Percentiles rank a stretch among this genome's conserved stretches.
Conservation (phyloP, 148 eudicot genomes). For the Fagopyrum tataricum region DNA sequence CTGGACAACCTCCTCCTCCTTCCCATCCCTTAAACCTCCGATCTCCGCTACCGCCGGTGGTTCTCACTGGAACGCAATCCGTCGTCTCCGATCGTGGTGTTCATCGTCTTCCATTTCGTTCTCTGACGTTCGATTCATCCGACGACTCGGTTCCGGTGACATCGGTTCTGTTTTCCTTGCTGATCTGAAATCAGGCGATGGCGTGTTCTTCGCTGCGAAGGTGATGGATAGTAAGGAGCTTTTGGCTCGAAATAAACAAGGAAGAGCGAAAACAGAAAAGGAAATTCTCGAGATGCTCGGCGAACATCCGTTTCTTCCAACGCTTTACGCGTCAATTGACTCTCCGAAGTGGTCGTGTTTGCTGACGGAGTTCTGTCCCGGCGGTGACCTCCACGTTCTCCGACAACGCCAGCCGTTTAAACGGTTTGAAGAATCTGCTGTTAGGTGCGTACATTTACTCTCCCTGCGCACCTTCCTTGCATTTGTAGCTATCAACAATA, state of each 20-base stretch:
- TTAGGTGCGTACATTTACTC: constrained; percentile 45
- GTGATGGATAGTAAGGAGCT: constrained; percentile 81
- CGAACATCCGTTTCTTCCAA: constrained; percentile 85
- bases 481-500: neutral
- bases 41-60: constrained; percentile 27
- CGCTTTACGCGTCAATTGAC: constrained; percentile 53
- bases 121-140: constrained; percentile 66
- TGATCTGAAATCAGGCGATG: constrained; percentile 43
- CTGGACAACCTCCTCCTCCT: constrained; percentile 42
- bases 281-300: constrained; percentile 60
- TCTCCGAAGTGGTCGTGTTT: constrained; percentile 70
- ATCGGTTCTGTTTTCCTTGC: constrained; percentile 83
- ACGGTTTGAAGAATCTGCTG: constrained; percentile 77
- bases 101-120: constrained; percentile 25
- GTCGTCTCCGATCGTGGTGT: constrained; percentile 22
- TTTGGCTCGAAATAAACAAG: constrained; percentile 59
- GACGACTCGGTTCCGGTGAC: constrained; percentile 83
- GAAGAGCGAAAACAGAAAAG: constrained; percentile 58
- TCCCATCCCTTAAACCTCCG: constrained; percentile 17
- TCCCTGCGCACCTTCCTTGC: neutral
- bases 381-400: constrained; percentile 92
- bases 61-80: constrained; percentile 36
- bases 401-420: constrained; percentile 80
- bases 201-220: constrained; percentile 62
- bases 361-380: constrained; percentile 88